Evolutionary conservation across 1,139 yeast genomes (phyloP), one percentile per base, ranked within the genome.

Genomic region (Hemisphaericaspora lyxosophila): DNA sequence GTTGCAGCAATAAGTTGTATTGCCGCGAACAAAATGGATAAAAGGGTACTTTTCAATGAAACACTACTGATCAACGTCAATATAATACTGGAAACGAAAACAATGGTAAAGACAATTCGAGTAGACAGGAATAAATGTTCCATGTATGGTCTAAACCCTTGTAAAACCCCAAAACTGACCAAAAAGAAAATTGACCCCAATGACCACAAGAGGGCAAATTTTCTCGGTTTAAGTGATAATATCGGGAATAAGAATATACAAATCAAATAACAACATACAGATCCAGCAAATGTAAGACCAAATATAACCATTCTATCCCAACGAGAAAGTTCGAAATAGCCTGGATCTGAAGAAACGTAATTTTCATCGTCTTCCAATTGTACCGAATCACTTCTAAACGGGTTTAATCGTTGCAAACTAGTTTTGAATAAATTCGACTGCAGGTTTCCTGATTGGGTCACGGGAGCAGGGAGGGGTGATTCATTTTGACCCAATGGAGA

Each of bases 261-360:
- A 15, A 79, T 70, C 37, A 69, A 46, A 54, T 76, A 79, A 49
- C 85, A 80, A 19, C 73, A 64, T 11, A 68, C 54, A 0, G 81
- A 68, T 1, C 83, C 84, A 3, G 73, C 73, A 50, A 80, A 67
- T 0, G 81, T 72, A 29, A 79, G 66, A 2, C 70, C 75, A 55
- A 80, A 80, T 4, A 80, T 64, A 12, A 80, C 57, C 65, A 78
- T 68, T 41, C 84, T 59, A 53, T 80, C 85, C 78, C 82, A 78
- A 39, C 76, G 62, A 3, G 81, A 74, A 19, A 80, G 62, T 41
- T 71, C 75, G 42, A 74, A 65, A 47, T 62, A 61, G 4, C 76
- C 75, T 0, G 75, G 74, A 12, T 70, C 71, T 1, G 71, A 54
- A 1, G 75, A 68, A 26, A 70, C 76, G 44, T 67, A 67, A 44